Percentiles rank a stretch among this genome's conserved stretches.
Conservation (phyloP, 73 alveolate genomes). For the Effrenium voratum region DNA sequence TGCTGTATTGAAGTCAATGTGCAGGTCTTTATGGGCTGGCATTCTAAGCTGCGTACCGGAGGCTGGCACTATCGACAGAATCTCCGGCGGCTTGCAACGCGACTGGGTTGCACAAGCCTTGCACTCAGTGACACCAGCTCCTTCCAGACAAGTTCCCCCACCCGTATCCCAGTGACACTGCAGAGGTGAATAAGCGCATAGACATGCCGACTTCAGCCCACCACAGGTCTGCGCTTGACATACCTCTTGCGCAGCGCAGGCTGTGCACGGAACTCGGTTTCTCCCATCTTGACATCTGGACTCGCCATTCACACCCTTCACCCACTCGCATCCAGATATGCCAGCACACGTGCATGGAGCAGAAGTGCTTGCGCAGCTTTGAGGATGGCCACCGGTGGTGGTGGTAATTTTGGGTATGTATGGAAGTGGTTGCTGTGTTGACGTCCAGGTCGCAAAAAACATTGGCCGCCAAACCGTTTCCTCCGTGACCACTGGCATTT, state of each 20-base stretch:
- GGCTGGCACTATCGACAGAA: conserved; percentile 58
- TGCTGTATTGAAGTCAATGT: conserved; percentile 43
- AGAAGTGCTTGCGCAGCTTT: neutral
- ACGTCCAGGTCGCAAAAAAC: conserved; percentile 58
- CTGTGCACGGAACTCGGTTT: conserved; percentile 59
- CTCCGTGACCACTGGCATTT: conserved; percentile 4
- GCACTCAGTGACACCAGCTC: conserved; percentile 53
- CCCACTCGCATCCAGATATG: conserved; percentile 50
- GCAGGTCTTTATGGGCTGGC: conserved; percentile 26
- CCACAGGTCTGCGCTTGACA: conserved; percentile 70
- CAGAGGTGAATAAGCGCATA: conserved; percentile 34
- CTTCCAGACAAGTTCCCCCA: neutral
- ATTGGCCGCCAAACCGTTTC: conserved; percentile 47
- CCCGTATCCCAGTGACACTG: conserved; percentile 45
- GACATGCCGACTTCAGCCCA: conserved; percentile 37
- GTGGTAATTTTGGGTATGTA: conserved; percentile 66
- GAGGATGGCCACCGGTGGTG: neutral
- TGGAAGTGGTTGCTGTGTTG: conserved; percentile 47
- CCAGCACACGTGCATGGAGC: conserved; percentile 77
- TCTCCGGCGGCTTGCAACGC: conserved; percentile 77
- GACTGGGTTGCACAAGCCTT: conserved; percentile 71
- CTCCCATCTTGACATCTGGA: conserved; percentile 32
- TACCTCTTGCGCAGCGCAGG: conserved; percentile 46
- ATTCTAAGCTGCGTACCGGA: conserved; percentile 39
- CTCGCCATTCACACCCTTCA: neutral